Evolutionary conservation across 225 moss, liverwort and hornwort species (phyloP), one percentile per base, ranked within the genome.

Genomic region (Sphagnum tenellum): DNA sequence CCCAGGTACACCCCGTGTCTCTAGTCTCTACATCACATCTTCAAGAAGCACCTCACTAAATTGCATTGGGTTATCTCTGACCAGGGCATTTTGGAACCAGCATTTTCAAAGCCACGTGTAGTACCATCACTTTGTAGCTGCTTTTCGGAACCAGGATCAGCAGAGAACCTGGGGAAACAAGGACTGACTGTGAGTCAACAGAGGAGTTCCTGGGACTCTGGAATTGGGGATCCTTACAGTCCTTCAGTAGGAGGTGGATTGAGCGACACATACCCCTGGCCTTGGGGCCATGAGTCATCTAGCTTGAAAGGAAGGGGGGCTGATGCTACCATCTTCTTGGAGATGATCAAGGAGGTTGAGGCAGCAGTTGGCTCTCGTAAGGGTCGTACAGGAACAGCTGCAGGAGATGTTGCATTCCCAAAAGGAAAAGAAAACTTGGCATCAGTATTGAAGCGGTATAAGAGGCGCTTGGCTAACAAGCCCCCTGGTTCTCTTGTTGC

Each of bases 401-500:
- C 93, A n/a, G 93, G 93, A 12, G 93, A 93, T 47, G 86, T 93
- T 45, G 93, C 93, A 2, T 93, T 89, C 65, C 93, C 93, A 2
- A 93, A 89, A 79, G 93, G 93, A 49, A 93, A 93, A 68, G 93
- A 89, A 68, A 93, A 93, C 74, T 63, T 93, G 69, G 93, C 93
- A 56, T 93, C 93, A 10, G 93, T 89, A 8, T 69, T 93, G 53
- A 93, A 93, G 76, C 73, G 93, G 50, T 93, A 93, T 74, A 93
- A 93, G 50, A 81, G 89, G 63, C 81, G 86, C 29, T 75, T 93
- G 29, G 77, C 79, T 47, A 84, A 73, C 70, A 93, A 89, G 69
- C 78, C 87, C 66, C 79, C 79, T 2, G 92, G 92, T 46, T 72
- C 69, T 3, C 50, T 58, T 45, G 65, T 62, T 2, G 60, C 49